Percentiles rank a stretch among this genome's conserved stretches.
Conservation (phyloP, 495 filamentous ascomycete species). For the Lentithecium fluviatile region DNA sequence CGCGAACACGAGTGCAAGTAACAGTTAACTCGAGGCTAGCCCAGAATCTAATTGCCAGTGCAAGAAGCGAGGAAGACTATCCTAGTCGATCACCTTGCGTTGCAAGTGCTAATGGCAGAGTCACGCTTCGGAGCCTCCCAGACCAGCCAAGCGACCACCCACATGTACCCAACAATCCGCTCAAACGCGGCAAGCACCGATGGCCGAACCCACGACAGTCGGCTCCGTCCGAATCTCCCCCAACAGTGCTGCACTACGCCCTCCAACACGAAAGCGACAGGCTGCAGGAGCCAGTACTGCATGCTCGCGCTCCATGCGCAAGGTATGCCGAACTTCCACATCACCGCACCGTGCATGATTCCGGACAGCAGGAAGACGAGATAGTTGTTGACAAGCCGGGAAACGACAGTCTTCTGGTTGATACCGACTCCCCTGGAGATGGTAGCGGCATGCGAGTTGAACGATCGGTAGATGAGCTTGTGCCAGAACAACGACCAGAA, state of each 20-base stretch:
- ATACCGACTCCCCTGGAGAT: not conserved
- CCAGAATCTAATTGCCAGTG: too few relatives aligned
- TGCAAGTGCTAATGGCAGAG: not conserved
- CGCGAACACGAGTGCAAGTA: too few relatives aligned
- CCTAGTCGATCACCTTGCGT: not conserved
- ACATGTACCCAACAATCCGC: not conserved
- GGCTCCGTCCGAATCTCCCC: not conserved
- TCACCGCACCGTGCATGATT: constrained; percentile 11
- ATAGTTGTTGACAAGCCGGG: constrained; percentile 2
- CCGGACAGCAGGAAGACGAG: constrained; percentile 4
- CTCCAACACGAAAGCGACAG: constrained; percentile 6
- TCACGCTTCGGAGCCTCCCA: not conserved
- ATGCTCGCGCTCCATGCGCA: constrained; percentile 11
- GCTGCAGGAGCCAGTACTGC: constrained; percentile 9
- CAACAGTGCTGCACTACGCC: constrained; percentile 3
- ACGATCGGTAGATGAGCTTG: constrained; percentile 8
- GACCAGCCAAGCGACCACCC: not conserved
- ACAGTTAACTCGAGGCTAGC: too few relatives aligned
- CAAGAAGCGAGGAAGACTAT: too few relatives aligned
- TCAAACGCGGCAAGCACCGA: not conserved
- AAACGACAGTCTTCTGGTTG: not conserved
- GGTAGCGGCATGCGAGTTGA: constrained; percentile 6
- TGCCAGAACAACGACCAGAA: constrained; percentile 14
- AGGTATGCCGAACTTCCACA: not conserved
- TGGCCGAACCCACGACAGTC: not conserved